Base-by-base conservation (phyloP, 192 early-diverging fungal species). In the Gorgonomyces haynaldii region DNA sequence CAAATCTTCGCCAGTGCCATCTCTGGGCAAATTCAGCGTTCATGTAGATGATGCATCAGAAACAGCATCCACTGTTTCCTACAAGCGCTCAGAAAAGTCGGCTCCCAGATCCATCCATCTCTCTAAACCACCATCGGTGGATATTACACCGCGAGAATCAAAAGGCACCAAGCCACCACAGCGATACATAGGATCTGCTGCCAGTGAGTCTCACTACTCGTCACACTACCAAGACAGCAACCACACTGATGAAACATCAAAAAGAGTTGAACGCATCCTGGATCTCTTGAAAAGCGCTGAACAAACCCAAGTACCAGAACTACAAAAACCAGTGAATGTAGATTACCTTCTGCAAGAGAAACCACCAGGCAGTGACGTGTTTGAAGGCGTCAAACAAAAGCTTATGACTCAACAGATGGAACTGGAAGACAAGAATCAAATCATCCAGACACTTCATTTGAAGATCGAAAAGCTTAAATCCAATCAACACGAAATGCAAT, bases 351-450 rank as follows among this genome's bases (percentile, higher is more conserved):
- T 37, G 0, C 45, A 32, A 34, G 38, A n/a, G n/a, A n/a, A n/a
- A n/a, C n/a, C n/a, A n/a, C n/a, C n/a, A n/a, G n/a, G n/a, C n/a
- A n/a, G n/a, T n/a, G 21, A 46, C 10, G 70, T 76, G 27, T 75
- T 76, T 51, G 65, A 76, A 31, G 74, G 66, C 7, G 74, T 76
- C 26, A 76, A 75, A 50, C 55, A 63, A 23, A 76, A 76, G 38
- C 61, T 76, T 8, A 55, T 69, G 17, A 57, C 56, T n/a, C 67
- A 70, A 39, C 74, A 76, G 43, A 43, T 68, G 38, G 74, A 76
- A 41, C 35, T 76, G 8, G 70, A 76, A 0, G 61, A 74, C 37
- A 67, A 74, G 34, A 50, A 55, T 3, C 40, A 57, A 16, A 61
- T 52, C 1, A 45, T 76, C 19, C 31, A 30, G 20, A n/a, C 61